These are phyloP conservation scores for Aspergillus conjunctus DNA, from an alignment of 495 filamentous ascomycete genomes.

Conservation along the genomic window DNA sequence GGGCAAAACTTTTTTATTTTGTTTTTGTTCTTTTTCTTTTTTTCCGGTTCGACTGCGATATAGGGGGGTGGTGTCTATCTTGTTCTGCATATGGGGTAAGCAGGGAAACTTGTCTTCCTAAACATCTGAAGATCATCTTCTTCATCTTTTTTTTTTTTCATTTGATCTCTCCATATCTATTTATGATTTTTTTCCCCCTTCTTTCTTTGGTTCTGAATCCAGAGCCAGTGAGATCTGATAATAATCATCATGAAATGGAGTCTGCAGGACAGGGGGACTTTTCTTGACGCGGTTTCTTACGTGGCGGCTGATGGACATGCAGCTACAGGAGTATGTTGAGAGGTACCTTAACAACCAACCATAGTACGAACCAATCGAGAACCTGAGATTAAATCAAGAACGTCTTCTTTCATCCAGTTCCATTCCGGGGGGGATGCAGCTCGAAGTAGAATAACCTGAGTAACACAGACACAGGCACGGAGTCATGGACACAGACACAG, in stretches of 20 bases:
- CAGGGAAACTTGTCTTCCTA: constrained; percentile 5
- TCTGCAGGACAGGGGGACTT: constrained; percentile 32
- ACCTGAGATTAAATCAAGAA: too few relatives aligned
- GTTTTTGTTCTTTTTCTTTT: too few relatives aligned
- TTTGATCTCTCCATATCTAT: neutral
- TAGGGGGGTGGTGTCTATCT: too few relatives aligned
- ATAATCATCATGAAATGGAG: constrained; percentile 29
- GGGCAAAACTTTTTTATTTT: neutral
- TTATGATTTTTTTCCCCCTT: neutral
- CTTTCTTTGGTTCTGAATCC: constrained; percentile 1
- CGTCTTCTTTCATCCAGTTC: too few relatives aligned
- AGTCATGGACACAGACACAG: too few relatives aligned
- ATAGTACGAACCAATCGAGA: too few relatives aligned
- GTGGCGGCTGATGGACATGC: constrained; percentile 23
- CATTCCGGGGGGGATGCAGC: too few relatives aligned
- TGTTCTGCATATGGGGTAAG: constrained; percentile 14
- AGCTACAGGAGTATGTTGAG: too few relatives aligned
- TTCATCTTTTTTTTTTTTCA: constrained; percentile 8
- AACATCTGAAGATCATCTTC: constrained; percentile 14
- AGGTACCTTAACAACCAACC: too few relatives aligned
- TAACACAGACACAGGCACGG: too few relatives aligned
- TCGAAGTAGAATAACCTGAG: too few relatives aligned
- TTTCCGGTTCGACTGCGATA: neutral
- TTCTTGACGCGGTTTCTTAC: constrained; percentile 32
- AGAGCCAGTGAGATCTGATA: neutral